Evolutionary conservation across 495 filamentous ascomycete species (phyloP).

Genomic region (Podospora tetraspora): DNA sequence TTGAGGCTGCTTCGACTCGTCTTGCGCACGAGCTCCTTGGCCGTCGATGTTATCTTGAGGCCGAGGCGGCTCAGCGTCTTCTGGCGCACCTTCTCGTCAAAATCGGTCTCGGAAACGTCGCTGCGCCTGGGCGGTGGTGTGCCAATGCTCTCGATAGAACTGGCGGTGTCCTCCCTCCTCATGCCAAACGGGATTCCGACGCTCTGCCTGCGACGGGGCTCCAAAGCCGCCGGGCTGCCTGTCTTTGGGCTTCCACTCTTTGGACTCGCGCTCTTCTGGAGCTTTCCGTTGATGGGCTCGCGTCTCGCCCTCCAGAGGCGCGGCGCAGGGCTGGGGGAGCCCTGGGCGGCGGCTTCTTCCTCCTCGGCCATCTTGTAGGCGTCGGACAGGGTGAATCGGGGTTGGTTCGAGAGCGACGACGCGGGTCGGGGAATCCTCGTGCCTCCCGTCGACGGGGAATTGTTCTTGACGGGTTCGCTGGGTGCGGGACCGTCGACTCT

Average conservation of each 20-base stretch:
- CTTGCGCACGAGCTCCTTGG: conserved; percentile 31
- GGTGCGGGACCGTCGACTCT: background rate
- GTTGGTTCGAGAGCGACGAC: conserved; percentile 24
- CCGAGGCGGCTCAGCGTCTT: conserved; percentile 22
- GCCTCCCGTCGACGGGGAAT: conserved; percentile 24
- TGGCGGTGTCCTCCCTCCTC: conserved; percentile 12
- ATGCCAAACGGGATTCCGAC: background rate
- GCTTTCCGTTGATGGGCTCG: conserved; percentile 20
- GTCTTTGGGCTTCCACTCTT: conserved; percentile 18
- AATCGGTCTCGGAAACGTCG: conserved; percentile 25
- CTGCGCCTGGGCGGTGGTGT: conserved; percentile 15
- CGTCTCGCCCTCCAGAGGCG: conserved; percentile 32
- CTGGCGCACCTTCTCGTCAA: conserved; percentile 29
- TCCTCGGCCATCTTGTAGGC: conserved; percentile 41
- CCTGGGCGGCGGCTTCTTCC: conserved; percentile 37
- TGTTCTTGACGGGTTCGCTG: conserved; percentile 15
- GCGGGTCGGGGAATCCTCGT: conserved; percentile 39
- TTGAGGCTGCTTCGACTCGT: conserved; percentile 31
- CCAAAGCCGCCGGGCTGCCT: conserved; percentile 7
- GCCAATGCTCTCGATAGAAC: conserved; percentile 11
- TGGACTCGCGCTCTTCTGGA: conserved; percentile 24
- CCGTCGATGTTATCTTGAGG: conserved; percentile 31
- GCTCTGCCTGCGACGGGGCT: background rate
- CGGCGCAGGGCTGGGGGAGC: conserved; percentile 46
- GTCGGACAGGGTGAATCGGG: conserved; percentile 35